Conservation (phyloP, 306 rosid species). For the Pachyrhizus erosus region DNA sequence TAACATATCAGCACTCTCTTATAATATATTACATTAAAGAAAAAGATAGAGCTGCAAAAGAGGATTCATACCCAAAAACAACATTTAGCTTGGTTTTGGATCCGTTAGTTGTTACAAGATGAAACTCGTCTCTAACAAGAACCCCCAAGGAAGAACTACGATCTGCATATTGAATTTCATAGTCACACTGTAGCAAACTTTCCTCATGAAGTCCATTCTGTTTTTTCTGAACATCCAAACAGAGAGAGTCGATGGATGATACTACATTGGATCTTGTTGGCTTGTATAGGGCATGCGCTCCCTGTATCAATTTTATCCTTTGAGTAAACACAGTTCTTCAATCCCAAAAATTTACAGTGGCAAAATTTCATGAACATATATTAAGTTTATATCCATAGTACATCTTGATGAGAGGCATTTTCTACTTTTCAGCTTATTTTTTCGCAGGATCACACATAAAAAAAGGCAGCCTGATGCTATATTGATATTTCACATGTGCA, state of each 20-base stretch:
- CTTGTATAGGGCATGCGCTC: slow-evolving; percentile 73
- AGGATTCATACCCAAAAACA: slow-evolving; percentile 66
- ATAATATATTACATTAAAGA: neutral
- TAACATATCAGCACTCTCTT: slow-evolving; percentile 41
- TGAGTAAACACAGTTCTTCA: slow-evolving; percentile 36
- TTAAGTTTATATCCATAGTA: neutral
- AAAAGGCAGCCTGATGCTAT: neutral
- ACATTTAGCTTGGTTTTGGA: slow-evolving; percentile 62
- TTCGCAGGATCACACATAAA: neutral
- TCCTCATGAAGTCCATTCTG: slow-evolving; percentile 46
- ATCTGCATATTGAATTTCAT: slow-evolving; percentile 85
- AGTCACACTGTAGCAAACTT: slow-evolving; percentile 75
- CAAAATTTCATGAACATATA: slow-evolving; percentile 28
- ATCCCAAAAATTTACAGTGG: slow-evolving; percentile 14
- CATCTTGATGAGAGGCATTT: neutral
- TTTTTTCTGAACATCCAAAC: slow-evolving; percentile 67
- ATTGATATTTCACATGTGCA: neutral
- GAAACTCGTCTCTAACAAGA: slow-evolving; percentile 72
- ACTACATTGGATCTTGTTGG: slow-evolving; percentile 63
- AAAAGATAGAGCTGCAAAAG: slow-evolving; percentile 2
- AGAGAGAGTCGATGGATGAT: slow-evolving; percentile 57
- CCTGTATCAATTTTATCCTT: slow-evolving; percentile 59
- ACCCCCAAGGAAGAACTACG: slow-evolving; percentile 85
- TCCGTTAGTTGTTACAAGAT: slow-evolving; percentile 61
- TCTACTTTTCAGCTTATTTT: slow-evolving; percentile 8